Evolutionary conservation across 768 basidiomycete genomes (phyloP).

Genomic region (Hygrophoropsis aurantiaca): DNA sequence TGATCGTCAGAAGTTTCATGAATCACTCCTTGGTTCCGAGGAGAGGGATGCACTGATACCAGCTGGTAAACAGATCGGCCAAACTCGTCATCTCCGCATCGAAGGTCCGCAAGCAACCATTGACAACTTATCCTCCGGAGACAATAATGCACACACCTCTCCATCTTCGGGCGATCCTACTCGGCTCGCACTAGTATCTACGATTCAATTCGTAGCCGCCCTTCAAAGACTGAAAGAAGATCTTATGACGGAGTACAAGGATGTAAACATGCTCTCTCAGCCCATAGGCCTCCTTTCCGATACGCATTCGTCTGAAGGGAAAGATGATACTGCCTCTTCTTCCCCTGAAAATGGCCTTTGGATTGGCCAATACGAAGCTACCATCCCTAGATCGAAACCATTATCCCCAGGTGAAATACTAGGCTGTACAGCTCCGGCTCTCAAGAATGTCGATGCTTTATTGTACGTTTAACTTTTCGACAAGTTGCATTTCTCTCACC

Average conservation of each 20-base stretch:
- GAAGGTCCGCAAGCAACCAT: slow-evolving; percentile 36
- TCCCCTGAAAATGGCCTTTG: slow-evolving; percentile 33
- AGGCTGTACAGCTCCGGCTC: slow-evolving; percentile 90
- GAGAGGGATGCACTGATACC: slow-evolving; percentile 46
- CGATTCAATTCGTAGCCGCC: slow-evolving; percentile 96
- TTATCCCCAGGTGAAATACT: slow-evolving; percentile 95
- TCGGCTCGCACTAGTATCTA: slow-evolving; percentile 88
- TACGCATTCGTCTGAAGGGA: not conserved
- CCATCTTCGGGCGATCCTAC: slow-evolving; percentile 42
- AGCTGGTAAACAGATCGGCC: slow-evolving; percentile 43
- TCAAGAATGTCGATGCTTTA: slow-evolving; percentile 83
- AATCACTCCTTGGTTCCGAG: slow-evolving; percentile 60
- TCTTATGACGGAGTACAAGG: slow-evolving; percentile 45
- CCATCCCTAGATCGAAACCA: slow-evolving; percentile 85
- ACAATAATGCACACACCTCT: slow-evolving; percentile 12
- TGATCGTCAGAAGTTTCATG: slow-evolving; percentile 63
- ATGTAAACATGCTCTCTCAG: slow-evolving; percentile 3
- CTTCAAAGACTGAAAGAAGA: slow-evolving; percentile 85
- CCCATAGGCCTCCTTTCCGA: slow-evolving; percentile 13
- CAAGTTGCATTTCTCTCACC: not conserved
- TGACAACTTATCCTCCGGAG: slow-evolving; percentile 1
- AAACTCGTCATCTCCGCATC: slow-evolving; percentile 55
- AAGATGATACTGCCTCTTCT: not conserved
- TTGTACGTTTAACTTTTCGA: slow-evolving; percentile 52
- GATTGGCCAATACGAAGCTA: slow-evolving; percentile 69